A percentile compares a stretch with the other conserved stretches of the same genome.
Conservation (phyloP, 441 rosid genomes). For the Adansonia gregorii region DNA sequence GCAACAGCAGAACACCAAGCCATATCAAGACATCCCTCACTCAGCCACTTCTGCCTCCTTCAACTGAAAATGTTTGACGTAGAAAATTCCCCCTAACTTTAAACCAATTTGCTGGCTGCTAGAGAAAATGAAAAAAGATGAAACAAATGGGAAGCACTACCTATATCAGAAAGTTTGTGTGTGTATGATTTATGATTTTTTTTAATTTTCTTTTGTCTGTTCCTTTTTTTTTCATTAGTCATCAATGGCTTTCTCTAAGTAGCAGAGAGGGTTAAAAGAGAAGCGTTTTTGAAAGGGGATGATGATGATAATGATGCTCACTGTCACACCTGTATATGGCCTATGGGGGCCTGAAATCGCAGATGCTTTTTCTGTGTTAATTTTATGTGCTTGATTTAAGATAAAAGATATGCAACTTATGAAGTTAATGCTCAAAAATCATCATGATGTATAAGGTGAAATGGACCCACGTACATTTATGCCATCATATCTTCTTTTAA, state of each 20-base stretch:
- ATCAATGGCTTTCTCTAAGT: constrained; percentile 20
- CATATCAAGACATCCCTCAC: constrained; percentile 72
- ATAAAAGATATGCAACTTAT: constrained; percentile 21
- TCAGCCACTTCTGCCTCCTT: constrained; percentile 80
- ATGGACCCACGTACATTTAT: constrained; percentile 34
- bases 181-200: constrained; percentile 32
- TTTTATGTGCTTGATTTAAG: constrained; percentile 38
- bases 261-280: constrained; percentile 33
- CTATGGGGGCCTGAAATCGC: constrained; percentile 30
- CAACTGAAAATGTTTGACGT: constrained; percentile 78
- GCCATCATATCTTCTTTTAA: not conserved
- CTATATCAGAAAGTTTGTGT: constrained; percentile 39
- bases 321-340: constrained; percentile 25
- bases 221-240: constrained; percentile 22
- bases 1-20: constrained; percentile 50
- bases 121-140: constrained; percentile 12
- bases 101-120: constrained; percentile 23
- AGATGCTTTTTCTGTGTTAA: constrained; percentile 35
- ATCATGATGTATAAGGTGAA: constrained; percentile 29
- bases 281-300: constrained; percentile 37
- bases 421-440: constrained; percentile 26
- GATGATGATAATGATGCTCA: constrained; percentile 20
- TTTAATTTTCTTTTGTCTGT: not conserved
- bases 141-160: constrained; percentile 21
- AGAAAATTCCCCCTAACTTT: constrained; percentile 20